Evolutionary conservation across 192 early-diverging fungal species (phyloP), one percentile per base, ranked within the genome.

Genomic region (Coemansia sp.): DNA sequence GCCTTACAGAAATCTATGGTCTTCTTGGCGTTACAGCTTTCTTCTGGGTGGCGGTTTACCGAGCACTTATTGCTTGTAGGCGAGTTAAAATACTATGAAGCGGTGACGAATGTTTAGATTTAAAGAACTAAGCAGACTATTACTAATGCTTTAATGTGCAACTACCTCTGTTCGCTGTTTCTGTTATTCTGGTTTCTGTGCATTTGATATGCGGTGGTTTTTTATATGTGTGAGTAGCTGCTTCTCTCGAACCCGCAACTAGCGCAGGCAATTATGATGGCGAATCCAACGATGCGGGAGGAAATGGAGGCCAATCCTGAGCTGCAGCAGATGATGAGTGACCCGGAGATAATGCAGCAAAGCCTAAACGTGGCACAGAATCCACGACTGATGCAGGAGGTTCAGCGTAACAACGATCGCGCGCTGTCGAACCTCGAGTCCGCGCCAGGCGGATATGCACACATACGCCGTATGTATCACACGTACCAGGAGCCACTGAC

Each of bases 391-490:
- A 74, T 83, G 81, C 76, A 72, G 51, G 80, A 85, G 63, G 57
- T 83, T 25, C 73, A 77, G 74, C 76, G 84, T 57, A 83, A 83
- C 70, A 82, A 83, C 67, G 84, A 85, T 66, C 80, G 80, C 4
- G 80, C 72, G 33, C 74, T 85, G 54, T 71, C 75, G 6, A 82
- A 85, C 59, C 74, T 85, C 50, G 81, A 85, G 46, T 50, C 75
- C 24, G 52, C 68, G 42, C 84, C 84, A 6, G 84, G 84, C 29
- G 84, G 84, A 22, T 78, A 66, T 46, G 73, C 78, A 5, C 80
- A 82, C 31, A 82, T 85, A 50, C 67, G 70, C 5, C 66, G 74
- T 54, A 74, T 85, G 70, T 80, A 85, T 75, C 64, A 73, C 62
- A 75, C 31, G 56, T 61, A 75, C 64, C 79, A 82, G 33, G 70